These are phyloP conservation scores for Trichosporon sp. DNA, from an alignment of 1,284 basidiomycete genomes.

Conservation along the genomic window DNA sequence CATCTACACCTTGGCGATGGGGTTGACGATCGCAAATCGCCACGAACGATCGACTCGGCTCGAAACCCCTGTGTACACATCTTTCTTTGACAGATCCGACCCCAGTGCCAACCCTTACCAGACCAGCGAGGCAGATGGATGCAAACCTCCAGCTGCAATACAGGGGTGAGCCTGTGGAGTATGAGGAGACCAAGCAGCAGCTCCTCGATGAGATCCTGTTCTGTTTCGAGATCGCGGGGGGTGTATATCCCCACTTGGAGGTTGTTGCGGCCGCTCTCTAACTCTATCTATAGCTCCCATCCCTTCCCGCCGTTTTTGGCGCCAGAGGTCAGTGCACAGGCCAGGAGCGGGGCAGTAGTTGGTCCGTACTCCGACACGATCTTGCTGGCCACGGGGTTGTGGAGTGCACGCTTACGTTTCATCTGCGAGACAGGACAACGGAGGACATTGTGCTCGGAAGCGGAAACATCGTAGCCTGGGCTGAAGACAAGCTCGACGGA, in stretches of 20 bases:
- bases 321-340: no score
- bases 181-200: not conserved
- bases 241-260: not conserved
- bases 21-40: no score
- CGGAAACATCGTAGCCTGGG: not conserved
- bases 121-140: not conserved
- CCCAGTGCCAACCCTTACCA: no score
- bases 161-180: not conserved
- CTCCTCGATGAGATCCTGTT: not conserved
- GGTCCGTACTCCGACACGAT: no score
- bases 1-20: no score
- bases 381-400: no score
- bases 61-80: no score
- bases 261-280: not conserved
- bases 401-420: not conserved
- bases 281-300: not conserved
- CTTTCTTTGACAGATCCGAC: no score
- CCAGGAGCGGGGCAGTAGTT: no score
- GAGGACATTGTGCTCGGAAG: not conserved
- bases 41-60: no score
- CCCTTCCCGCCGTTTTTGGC: no score
- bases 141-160: not conserved
- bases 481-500: not conserved
- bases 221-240: not conserved
- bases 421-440: not conserved